Percentiles rank a stretch among this genome's conserved stretches.
Evolutionary conservation across 1,284 basidiomycete species (phyloP).

Genomic region (Cryptococcus sp.): DNA sequence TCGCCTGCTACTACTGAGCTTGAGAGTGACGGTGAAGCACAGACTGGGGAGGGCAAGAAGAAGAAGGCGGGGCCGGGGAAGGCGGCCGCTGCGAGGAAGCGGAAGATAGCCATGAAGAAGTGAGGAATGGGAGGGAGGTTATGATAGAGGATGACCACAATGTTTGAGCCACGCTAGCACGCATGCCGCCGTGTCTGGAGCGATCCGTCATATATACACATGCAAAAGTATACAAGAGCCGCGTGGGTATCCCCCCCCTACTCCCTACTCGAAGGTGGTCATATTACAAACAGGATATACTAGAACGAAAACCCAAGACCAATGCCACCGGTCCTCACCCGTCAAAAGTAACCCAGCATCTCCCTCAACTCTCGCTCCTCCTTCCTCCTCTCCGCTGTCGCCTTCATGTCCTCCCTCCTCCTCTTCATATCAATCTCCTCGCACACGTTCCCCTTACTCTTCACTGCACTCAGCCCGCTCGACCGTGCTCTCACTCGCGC

Average conservation of each 20-base stretch:
- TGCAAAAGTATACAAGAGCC: neutral
- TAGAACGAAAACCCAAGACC: too few species aligned
- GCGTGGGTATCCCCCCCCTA: too few species aligned
- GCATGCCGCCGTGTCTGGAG: neutral
- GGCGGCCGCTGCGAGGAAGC: constrained; percentile 38
- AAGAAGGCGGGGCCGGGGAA: constrained; percentile 39
- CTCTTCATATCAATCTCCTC: constrained; percentile 29
- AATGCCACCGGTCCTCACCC: too few species aligned
- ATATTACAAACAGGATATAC: too few species aligned
- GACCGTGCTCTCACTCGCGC: constrained; percentile 13
- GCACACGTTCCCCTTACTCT: constrained; percentile 23
- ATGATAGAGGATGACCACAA: neutral
- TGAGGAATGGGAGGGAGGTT: constrained; percentile 8
- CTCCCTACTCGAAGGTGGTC: too few species aligned
- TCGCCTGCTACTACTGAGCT: constrained; percentile 22
- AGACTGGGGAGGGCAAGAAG: constrained; percentile 22
- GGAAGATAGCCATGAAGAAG: constrained; percentile 46
- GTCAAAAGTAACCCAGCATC: constrained; percentile 26
- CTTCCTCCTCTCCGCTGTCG: constrained; percentile 31
- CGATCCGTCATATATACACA: neutral
- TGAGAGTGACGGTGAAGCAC: constrained; percentile 14
- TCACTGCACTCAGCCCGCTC: constrained; percentile 26
- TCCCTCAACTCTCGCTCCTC: constrained; percentile 39
- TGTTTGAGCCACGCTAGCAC: neutral
- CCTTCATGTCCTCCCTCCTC: constrained; percentile 32